phyloP scores from a whole-genome alignment of 2,329 filamentous ascomycete species.

The Penicillium polonicum region DNA sequence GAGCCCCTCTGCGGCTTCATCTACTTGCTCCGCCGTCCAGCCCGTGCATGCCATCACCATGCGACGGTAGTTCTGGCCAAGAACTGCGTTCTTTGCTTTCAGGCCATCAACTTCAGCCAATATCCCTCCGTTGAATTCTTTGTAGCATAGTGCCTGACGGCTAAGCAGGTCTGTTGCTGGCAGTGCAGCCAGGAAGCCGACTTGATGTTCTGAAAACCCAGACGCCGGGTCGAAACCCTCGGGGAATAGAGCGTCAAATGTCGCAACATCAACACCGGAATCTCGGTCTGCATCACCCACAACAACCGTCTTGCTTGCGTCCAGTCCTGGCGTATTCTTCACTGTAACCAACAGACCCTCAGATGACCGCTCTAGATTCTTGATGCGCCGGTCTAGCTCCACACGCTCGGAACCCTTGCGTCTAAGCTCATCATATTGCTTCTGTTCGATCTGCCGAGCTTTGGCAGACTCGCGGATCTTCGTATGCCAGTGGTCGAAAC shows the following conservation, averaged over 20 bases:
- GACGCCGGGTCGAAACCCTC: constrained; percentile 43
- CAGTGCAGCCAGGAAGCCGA: constrained; percentile 50
- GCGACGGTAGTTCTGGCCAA: constrained; percentile 83
- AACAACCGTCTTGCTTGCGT: constrained; percentile 45
- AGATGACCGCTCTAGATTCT: constrained; percentile 72
- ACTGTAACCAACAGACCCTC: constrained; percentile 65
- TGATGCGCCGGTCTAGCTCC: constrained; percentile 67
- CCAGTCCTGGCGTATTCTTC: constrained; percentile 48
- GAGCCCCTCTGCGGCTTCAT: constrained; percentile 74
- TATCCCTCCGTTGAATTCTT: constrained; percentile 65
- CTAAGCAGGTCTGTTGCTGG: constrained; percentile 63
- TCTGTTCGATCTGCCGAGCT: constrained; percentile 73
- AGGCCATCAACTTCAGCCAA: constrained; percentile 67
- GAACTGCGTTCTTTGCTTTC: constrained; percentile 74
- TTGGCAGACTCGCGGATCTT: constrained; percentile 78
- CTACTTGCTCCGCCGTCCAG: constrained; percentile 74
- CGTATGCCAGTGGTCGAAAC: constrained; percentile 77
- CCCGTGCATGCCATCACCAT: constrained; percentile 85
- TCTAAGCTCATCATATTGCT: constrained; percentile 69
- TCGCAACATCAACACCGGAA: constrained; percentile 36
- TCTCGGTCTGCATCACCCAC: constrained; percentile 52
- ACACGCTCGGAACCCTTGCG: constrained; percentile 62
- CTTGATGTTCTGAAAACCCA: constrained; percentile 43
- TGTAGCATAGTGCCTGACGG: constrained; percentile 69
- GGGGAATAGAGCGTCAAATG: constrained; percentile 40